Base-by-base conservation (phyloP, 352 stramenopile genomes). In the Blastocystis sp. region DNA sequence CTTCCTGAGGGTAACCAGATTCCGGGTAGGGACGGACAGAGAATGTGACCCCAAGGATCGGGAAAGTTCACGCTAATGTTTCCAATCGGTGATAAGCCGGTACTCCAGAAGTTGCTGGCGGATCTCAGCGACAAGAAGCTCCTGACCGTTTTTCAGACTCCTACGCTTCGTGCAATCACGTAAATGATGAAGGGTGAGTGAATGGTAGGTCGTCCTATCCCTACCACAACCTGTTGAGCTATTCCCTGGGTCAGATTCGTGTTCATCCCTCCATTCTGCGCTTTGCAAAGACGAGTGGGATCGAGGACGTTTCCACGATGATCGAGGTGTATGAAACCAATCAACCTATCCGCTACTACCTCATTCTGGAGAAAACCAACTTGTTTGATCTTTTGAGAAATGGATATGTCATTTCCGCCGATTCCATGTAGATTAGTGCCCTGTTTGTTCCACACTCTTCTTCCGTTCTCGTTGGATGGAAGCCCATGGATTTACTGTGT, bases 241-340 rank as follows among this genome's bases (percentile, higher is more conserved):
- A 81, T 38, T 45, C 71, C 59, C 56, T 81, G 0, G 71, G 71
- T 34, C 71, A 81, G 23, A 81, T 81, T 62, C 71, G 71, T 21
- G 66, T 81, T n/a, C 66, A 81, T 66, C 71, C 71, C 23, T 81
- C 66, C 40, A 81, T 81, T 23, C 64, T 59, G n/a, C 28, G 28
- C 14, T 81, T 62, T 45, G 48, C 71, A 41, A 81, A 59, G 4
- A n/a, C 64, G 48, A 81, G 66, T 38, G 71, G 71, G 21, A 81
- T 81, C 21, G 66, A 21, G 17, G 48, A 81, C 45, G 66, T 53
- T 21, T 62, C n/a, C 19, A 60, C 52, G 2, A 53, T 81, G 11
- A 19, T 81, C 14, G 71, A 81, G 43, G 43, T 21, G 2, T 81
- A 81, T 38, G 38, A 21, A 41, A 40, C 38, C 3, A 53, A 65